These are phyloP conservation scores for Hypoxylon fuscum DNA, from an alignment of 495 filamentous ascomycete species.

Conservation along the genomic window DNA sequence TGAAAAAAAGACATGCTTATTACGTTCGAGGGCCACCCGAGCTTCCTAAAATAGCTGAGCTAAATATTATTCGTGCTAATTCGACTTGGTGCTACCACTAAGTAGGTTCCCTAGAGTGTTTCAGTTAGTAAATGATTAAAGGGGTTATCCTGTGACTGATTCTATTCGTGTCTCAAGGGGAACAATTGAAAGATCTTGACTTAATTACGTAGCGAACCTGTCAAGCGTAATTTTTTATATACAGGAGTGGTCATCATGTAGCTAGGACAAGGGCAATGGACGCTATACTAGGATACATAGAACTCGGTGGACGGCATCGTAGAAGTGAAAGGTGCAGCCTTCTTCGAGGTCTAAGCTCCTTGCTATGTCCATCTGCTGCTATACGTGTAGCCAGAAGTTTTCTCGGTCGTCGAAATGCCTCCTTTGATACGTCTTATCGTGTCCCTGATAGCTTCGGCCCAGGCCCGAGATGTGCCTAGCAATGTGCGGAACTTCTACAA, in stretches of 20 bases:
- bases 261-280: background rate
- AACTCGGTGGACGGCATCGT: background rate
- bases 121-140: background rate
- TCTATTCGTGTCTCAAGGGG: background rate
- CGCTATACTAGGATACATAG: slow-evolving; percentile 1
- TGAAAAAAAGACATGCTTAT: background rate
- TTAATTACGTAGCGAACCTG: background rate
- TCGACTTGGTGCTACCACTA: background rate
- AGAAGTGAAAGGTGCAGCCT: background rate
- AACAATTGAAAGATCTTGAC: background rate
- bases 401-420: background rate
- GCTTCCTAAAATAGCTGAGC: background rate
- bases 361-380: background rate
- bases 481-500: slow-evolving; percentile 16
- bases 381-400: background rate
- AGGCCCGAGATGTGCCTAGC: slow-evolving; percentile 8
- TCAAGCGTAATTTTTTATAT: background rate
- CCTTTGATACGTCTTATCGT: background rate
- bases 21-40: background rate
- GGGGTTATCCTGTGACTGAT: background rate
- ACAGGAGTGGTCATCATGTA: background rate
- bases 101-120: background rate
- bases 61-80: background rate
- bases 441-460: background rate
- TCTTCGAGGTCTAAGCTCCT: too few species aligned